A percentile compares a stretch with the other conserved stretches of the same genome.
These are phyloP conservation scores for Cyberlindnera bimundalis DNA, from an alignment of 805 yeast species.

Conservation along the genomic window DNA sequence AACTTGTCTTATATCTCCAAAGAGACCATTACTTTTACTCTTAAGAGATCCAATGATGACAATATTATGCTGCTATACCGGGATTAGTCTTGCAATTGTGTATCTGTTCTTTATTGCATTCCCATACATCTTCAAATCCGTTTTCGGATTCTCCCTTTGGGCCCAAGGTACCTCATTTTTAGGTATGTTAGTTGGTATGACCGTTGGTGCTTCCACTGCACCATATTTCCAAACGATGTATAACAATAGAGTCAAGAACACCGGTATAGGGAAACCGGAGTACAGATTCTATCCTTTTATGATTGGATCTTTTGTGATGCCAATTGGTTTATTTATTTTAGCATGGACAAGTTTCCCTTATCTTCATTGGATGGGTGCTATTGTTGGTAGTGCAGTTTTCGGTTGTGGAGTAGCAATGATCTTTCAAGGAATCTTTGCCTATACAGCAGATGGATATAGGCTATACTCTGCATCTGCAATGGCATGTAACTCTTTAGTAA, in stretches of 20 bases:
- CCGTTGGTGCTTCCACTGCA: constrained; percentile 43
- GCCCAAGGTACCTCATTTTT: constrained; percentile 64
- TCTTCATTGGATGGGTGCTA: constrained; percentile 72
- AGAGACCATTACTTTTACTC: constrained; percentile 50
- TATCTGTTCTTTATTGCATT: constrained; percentile 65
- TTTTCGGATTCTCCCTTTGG: constrained; percentile 49
- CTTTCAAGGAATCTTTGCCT: constrained; percentile 63
- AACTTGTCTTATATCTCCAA: constrained; percentile 43
- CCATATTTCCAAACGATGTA: constrained; percentile 40
- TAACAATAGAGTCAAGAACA: constrained; percentile 38
- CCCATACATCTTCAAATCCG: constrained; percentile 54
- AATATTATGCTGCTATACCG: constrained; percentile 52
- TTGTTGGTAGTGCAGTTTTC: constrained; percentile 68
- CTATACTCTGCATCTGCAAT: constrained; percentile 49
- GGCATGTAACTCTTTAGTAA: constrained; percentile 48
- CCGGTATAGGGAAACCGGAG: constrained; percentile 54
- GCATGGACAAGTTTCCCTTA: constrained; percentile 64
- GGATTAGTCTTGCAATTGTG: constrained; percentile 54
- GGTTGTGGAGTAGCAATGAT: constrained; percentile 67
- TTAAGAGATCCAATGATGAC: constrained; percentile 52
- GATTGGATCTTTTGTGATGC: constrained; percentile 62
- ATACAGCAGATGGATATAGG: constrained; percentile 62
- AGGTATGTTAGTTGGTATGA: constrained; percentile 51
- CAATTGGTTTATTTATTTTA: constrained; percentile 67
- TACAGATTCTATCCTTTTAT: constrained; percentile 55